Percentiles rank a stretch among this genome's conserved stretches.
Evolutionary conservation across 2,329 filamentous ascomycete genomes (phyloP).

Genomic region (Scopulariopsis brevicaulis): DNA sequence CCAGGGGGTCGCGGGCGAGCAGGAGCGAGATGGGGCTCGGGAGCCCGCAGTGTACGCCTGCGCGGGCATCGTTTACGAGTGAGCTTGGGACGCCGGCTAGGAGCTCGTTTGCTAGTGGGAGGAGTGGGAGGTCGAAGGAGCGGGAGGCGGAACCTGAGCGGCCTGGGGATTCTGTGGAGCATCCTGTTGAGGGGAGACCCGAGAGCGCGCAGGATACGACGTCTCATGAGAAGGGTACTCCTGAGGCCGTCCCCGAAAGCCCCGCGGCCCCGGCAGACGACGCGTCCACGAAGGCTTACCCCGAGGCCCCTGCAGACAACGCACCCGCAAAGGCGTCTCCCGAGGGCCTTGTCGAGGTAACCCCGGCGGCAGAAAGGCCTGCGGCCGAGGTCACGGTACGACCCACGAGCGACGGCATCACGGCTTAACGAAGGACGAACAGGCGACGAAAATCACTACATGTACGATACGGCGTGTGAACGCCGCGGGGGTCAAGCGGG

Average conservation of each 20-base stretch:
- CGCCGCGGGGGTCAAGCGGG: not conserved
- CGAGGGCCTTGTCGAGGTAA: not conserved
- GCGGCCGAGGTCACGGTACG: not conserved
- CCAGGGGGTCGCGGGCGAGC: conserved; percentile 39
- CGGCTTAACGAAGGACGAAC: not conserved
- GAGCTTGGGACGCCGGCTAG: not conserved
- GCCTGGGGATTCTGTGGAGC: not conserved
- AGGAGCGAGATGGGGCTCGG: conserved; percentile 51
- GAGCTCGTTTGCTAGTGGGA: not conserved
- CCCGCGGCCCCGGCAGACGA: not conserved
- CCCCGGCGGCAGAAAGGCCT: not conserved
- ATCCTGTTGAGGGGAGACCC: not conserved
- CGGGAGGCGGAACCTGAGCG: not conserved
- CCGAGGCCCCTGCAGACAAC: not conserved
- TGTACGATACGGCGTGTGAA: not conserved
- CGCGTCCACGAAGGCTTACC: not conserved
- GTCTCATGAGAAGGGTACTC: not conserved
- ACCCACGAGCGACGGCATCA: not conserved
- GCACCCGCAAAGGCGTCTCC: not conserved
- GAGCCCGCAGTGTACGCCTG: conserved; percentile 33
- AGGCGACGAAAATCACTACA: not conserved
- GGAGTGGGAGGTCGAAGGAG: too few species aligned
- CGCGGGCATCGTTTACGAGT: conserved; percentile 32
- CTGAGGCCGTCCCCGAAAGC: not conserved
- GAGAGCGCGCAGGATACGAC: not conserved